Percentiles rank a stretch among this genome's conserved stretches.
Conservation (phyloP, 1,139 yeast genomes). For the Dujonia santamariae region DNA sequence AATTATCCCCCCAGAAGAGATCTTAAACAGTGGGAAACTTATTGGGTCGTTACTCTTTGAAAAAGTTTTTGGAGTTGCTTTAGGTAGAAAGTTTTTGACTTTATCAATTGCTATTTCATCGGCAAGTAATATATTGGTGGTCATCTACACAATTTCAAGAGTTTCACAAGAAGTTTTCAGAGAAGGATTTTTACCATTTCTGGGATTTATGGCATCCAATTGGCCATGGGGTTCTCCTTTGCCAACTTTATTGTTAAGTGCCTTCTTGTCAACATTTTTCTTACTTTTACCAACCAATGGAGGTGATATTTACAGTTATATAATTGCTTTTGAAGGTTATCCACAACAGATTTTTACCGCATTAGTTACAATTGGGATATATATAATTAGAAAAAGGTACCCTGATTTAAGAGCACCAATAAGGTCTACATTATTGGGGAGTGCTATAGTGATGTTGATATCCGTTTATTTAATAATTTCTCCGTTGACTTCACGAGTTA, state of each 20-base stretch:
- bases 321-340: slow-evolving; percentile 71
- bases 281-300: slow-evolving; percentile 64
- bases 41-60: slow-evolving; percentile 59
- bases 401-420: slow-evolving; percentile 50
- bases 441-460: slow-evolving; percentile 36
- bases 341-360: slow-evolving; percentile 54
- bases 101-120: slow-evolving; percentile 57
- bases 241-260: slow-evolving; percentile 40
- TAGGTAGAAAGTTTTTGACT: slow-evolving; percentile 55
- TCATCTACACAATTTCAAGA: slow-evolving; percentile 55
- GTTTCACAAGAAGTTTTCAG: slow-evolving; percentile 64
- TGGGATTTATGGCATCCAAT: slow-evolving; percentile 51
- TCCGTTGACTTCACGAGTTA: slow-evolving; percentile 41
- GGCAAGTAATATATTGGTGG: slow-evolving; percentile 63
- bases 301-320: slow-evolving; percentile 79
- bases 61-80: slow-evolving; percentile 47
- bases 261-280: slow-evolving; percentile 33
- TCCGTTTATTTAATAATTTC: slow-evolving; percentile 41
- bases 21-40: slow-evolving; percentile 52
- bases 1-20: slow-evolving; percentile 52
- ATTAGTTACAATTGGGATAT: slow-evolving; percentile 50
- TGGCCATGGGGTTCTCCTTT: slow-evolving; percentile 58
- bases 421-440: slow-evolving; percentile 45
- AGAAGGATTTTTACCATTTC: slow-evolving; percentile 59
- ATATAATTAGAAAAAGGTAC: slow-evolving; percentile 44